Conservation (phyloP, 768 basidiomycete species). For the Leccinum incarnatum region DNA sequence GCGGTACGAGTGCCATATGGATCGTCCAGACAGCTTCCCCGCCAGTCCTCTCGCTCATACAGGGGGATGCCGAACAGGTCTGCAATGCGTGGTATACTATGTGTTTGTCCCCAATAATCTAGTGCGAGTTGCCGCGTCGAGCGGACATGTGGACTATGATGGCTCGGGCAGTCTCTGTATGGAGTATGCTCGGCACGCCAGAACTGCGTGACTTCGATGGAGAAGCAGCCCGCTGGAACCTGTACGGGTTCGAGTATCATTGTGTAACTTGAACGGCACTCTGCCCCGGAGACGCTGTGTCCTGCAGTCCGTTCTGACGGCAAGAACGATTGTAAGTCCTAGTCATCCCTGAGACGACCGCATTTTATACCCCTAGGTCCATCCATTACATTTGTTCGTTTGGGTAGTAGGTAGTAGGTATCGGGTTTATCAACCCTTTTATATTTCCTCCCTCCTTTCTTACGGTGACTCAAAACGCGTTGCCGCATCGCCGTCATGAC, state of each 20-base stretch:
- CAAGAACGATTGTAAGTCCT: background rate
- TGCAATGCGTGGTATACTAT: constrained; percentile 13
- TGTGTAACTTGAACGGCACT: background rate
- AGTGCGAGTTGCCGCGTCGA: constrained; percentile 25
- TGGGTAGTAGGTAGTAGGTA: background rate
- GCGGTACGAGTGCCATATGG: constrained; percentile 19
- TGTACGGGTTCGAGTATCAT: constrained; percentile 15
- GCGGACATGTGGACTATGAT: constrained; percentile 25
- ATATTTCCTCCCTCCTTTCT: constrained; percentile 3
- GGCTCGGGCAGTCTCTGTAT: constrained; percentile 16
- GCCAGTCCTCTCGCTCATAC: constrained; percentile 19
- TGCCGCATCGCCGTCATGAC: constrained; percentile 1
- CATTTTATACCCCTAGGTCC: background rate
- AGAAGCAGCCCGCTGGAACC: constrained; percentile 15
- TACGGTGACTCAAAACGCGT: background rate
- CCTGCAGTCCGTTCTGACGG: background rate
- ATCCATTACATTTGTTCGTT: background rate
- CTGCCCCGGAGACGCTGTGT: background rate
- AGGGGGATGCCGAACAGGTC: constrained; percentile 15
- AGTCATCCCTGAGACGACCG: background rate
- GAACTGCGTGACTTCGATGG: constrained; percentile 29
- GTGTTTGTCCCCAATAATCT: constrained; percentile 29
- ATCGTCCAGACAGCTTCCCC: constrained; percentile 18
- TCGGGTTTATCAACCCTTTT: too few relatives aligned
- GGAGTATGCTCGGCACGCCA: constrained; percentile 23